Evolutionary conservation across 2,329 filamentous ascomycete genomes (phyloP).

Genomic region (Beauveria australis): DNA sequence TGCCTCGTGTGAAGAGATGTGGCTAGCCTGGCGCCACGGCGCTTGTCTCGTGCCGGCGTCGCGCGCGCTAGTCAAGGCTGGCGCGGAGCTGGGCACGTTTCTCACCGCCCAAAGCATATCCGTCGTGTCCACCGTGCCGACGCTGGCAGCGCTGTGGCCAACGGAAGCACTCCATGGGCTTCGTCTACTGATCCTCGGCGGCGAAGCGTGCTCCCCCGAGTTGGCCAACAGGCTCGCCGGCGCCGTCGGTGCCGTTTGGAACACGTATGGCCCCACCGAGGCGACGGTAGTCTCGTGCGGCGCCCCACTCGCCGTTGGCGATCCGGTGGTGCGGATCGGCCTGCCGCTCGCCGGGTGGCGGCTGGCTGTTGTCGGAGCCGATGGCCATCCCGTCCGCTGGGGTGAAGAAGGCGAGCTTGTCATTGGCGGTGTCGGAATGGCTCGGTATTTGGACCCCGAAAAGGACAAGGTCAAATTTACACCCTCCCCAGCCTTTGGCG

Average conservation of each 20-base stretch:
- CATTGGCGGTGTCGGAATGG: conserved; percentile 18
- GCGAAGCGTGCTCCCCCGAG: conserved; percentile 17
- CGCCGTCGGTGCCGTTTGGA: conserved; percentile 16
- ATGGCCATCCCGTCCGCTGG: conserved; percentile 35
- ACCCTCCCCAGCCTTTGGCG: conserved; percentile 14
- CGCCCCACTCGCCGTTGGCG: conserved; percentile 14
- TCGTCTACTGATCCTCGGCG: conserved; percentile 18
- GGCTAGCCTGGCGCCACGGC: conserved; percentile 17
- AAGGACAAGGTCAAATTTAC: conserved; percentile 16
- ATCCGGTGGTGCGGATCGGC: conserved; percentile 15
- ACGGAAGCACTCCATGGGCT: conserved; percentile 15
- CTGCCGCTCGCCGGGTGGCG: conserved; percentile 17
- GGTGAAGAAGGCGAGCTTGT: conserved; percentile 18
- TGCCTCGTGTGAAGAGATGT: conserved; percentile 19
- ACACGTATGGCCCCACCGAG: conserved; percentile 21
- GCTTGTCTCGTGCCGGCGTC: conserved; percentile 17
- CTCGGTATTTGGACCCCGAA: conserved; percentile 16
- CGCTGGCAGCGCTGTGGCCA: conserved; percentile 17
- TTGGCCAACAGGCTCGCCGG: conserved; percentile 14
- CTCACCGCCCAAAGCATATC: conserved; percentile 16
- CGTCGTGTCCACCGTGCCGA: conserved; percentile 18
- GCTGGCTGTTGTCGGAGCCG: conserved; percentile 24
- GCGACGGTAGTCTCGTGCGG: conserved; percentile 17
- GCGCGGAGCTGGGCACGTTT: conserved; percentile 15
- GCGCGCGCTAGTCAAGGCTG: conserved; percentile 16